Base-by-base conservation (phyloP, 2,329 filamentous ascomycete species). In the Aplosporella prunicola region DNA sequence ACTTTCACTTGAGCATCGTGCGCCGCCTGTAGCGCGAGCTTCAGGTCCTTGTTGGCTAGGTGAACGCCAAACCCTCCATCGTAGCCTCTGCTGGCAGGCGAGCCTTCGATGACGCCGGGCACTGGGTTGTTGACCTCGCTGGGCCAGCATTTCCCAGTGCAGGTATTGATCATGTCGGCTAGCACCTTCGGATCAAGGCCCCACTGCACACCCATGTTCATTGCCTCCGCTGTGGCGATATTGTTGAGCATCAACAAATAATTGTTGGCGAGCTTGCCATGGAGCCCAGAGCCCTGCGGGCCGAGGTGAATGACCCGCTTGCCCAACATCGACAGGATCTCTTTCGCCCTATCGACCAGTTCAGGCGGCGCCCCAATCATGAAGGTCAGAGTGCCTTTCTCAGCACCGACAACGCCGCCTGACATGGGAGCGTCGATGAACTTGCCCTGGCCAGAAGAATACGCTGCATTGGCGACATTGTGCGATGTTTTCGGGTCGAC, bases 401-500 rank as follows among this genome's bases (percentile, higher is more conserved):
- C 71, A 9, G 91, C 91, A 28, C 89, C 91, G 5, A 96, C 86
- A 0, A 95, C 88, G 34, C 91, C 91, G 32, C 91, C 91, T 0
- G 89, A 96, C 81, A 98, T 94, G 29, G 91, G 91, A 3, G 91
- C 89, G 56, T 98, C 91, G 41, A 95, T 79, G 53, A 96, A 95
- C 35, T 71, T 72, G 36, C 84, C 84, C 54, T 81, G 74, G 1
- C 74, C 69, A 1, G 76, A 76, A 5, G 73, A 72, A 40, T 69
- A 73, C 2, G 93, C 79, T 16, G 72, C 71, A 43, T 77, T 69
- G 15, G 87, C 86, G 5, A 96, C 80, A 47, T 78, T 72, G 25
- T 76, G 76, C 1, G 88, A 95, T 2, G 87, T 85, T 20, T 78
- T 77, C 0, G 88, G 87, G 60, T 96, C 91, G 54, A 98, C 96